phyloP scores from a whole-genome alignment of 768 basidiomycete species.

The Tricholoma matsutake region DNA sequence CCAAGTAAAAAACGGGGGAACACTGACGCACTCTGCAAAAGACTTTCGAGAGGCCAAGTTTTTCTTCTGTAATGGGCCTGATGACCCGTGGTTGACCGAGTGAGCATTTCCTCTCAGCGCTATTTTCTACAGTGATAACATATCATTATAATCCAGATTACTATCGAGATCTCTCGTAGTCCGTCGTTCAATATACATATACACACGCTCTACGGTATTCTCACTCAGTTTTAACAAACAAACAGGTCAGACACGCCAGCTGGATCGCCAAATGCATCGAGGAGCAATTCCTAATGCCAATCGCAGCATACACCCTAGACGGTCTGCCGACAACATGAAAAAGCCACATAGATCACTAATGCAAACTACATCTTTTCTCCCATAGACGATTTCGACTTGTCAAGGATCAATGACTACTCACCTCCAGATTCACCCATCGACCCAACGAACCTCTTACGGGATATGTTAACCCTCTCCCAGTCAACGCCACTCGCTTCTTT shows the following conservation, averaged over 20 bases:
- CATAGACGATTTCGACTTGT: slow-evolving; percentile 14
- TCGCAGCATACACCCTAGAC: slow-evolving; percentile 36
- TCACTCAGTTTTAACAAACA: no score
- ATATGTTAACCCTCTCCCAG: background rate
- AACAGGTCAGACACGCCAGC: slow-evolving; percentile 34
- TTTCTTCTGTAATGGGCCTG: slow-evolving; percentile 35
- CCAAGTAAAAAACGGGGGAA: slow-evolving; percentile 35
- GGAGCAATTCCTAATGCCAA: slow-evolving; percentile 34
- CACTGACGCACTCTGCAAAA: slow-evolving; percentile 27
- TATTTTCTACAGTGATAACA: background rate
- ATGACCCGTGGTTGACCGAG: slow-evolving; percentile 37
- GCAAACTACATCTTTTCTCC: background rate
- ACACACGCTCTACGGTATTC: background rate
- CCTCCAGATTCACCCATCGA: background rate
- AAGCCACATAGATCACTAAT: background rate
- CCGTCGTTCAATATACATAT: slow-evolving; percentile 2
- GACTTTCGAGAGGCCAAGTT: slow-evolving; percentile 34
- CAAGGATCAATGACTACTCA: background rate
- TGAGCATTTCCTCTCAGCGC: slow-evolving; percentile 14
- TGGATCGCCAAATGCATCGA: slow-evolving; percentile 35
- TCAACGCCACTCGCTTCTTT: background rate
- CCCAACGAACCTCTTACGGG: background rate
- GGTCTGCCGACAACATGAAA: slow-evolving; percentile 16
- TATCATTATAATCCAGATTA: slow-evolving; percentile 18
- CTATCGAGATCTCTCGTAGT: slow-evolving; percentile 29